These are phyloP conservation scores for Xylaria intraflava DNA, from an alignment of 495 filamentous ascomycete species.

Conservation along the genomic window DNA sequence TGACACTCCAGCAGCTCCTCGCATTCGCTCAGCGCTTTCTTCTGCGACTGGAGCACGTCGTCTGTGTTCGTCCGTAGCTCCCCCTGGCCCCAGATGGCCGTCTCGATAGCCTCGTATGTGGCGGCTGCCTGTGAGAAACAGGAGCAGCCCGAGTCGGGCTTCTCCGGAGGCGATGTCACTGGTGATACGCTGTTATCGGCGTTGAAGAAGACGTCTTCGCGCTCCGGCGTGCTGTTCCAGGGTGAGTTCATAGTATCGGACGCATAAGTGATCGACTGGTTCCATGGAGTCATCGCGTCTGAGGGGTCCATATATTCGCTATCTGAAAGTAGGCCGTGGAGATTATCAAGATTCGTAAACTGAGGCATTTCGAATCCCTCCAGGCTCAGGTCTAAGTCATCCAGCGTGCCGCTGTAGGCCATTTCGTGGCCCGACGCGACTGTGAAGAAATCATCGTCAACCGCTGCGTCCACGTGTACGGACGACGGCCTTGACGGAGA, in stretches of 20 bases:
- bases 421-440: constrained; percentile 1
- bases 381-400: constrained; percentile 7
- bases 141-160: constrained; percentile 7
- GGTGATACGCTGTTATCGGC: constrained; percentile 2
- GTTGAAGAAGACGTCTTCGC: constrained; percentile 3
- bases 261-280: constrained; percentile 4
- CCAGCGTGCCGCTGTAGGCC: neutral
- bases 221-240: constrained; percentile 7
- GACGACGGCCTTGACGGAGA: neutral
- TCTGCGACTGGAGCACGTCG: constrained; percentile 7
- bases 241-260: constrained; percentile 3
- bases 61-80: constrained; percentile 8
- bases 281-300: constrained; percentile 7
- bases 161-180: neutral
- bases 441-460: constrained; percentile 2
- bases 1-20: constrained; percentile 8
- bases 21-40: constrained; percentile 10
- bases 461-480: neutral
- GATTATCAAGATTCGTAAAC: constrained; percentile 1
- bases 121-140: constrained; percentile 8
- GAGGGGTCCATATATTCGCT: constrained; percentile 10
- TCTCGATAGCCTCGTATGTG: constrained; percentile 13
- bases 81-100: constrained; percentile 7
- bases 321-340: constrained; percentile 1
- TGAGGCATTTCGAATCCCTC: constrained; percentile 2